Base-by-base conservation (phyloP, 441 rosid genomes). In the Dalechampia spathulata region DNA sequence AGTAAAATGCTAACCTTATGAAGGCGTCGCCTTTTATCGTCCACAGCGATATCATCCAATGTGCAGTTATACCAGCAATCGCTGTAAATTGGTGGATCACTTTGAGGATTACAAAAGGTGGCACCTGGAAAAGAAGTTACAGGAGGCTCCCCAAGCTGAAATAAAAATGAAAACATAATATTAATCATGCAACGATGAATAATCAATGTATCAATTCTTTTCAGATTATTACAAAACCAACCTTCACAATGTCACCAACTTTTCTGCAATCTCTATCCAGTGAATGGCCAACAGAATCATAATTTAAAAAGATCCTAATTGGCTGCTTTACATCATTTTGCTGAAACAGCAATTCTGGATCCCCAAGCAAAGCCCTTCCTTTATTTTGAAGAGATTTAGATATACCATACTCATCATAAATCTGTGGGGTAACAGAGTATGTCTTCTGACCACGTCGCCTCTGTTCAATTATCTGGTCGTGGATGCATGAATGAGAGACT, bases 51-150 rank as follows among this genome's bases (percentile, higher is more conserved):
- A 69, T 94, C 99, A 72, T 86, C 94, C 64, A 72, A 67, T 32
- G 99, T 94, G 68, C 99, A 94, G 60, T 86, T 94, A 78, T 90
- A 94, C 99, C 96, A 94, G 71, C 99, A 94, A 72, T 87, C 99
- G 65, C 91, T 87, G 59, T 63, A 81, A 52, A 94, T 64, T 44
- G 97, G 97, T 63, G 96, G 97, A 56, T 81, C 82, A 0, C 69
- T 72, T 61, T 65, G 79, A 62, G 94, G 86, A 72, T 83, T 86
- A 74, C 99, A 93, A 45, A 86, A 77, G 40, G 90, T 94, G 61
- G 62, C 62, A 46, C 80, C 86, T 63, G 67, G 67, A 28, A 72
- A 52, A 60, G 72, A 71, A 67, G 69, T 69, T 43, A 68, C 65
- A 34, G 87, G 72, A 66, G 99, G 99, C 78, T 93, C 99, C 57